Evolutionary conservation across 345 rosid species (phyloP).

Genomic region (Euclidium syriacum): DNA sequence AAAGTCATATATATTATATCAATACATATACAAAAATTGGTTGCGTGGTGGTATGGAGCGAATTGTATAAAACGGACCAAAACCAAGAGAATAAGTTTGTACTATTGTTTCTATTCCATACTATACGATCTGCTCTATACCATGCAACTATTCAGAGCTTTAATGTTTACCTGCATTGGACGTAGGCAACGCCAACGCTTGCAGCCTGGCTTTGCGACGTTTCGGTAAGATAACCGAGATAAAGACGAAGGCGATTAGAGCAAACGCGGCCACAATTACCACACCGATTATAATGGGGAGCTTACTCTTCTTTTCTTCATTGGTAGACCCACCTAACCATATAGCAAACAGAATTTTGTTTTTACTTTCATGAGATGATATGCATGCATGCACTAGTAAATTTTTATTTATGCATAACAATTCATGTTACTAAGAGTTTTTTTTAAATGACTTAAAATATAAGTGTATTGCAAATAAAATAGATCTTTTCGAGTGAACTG

Average conservation of each 20-base stretch:
- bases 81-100: too few species aligned
- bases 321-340: slow-evolving; percentile 8
- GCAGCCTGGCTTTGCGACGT: background rate
- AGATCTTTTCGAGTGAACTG: too few species aligned
- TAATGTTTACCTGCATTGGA: slow-evolving; percentile 7
- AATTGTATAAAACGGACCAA: too few species aligned
- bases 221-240: background rate
- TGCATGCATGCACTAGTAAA: too few species aligned
- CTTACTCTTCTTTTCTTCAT: background rate
- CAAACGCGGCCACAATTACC: background rate
- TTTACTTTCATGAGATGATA: background rate
- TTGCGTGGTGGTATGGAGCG: too few species aligned
- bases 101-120: too few species aligned
- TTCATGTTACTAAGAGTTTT: background rate
- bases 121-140: too few species aligned
- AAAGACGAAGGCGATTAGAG: background rate
- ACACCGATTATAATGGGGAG: slow-evolving; percentile 15
- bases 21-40: too few species aligned
- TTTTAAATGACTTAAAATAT: too few species aligned
- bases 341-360: background rate
- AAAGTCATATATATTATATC: too few species aligned
- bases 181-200: background rate
- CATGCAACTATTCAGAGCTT: background rate
- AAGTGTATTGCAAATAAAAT: too few species aligned
- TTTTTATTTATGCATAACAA: too few species aligned